Conservation (phyloP, 352 stramenopile species). For the Pythium phragmitis region DNA sequence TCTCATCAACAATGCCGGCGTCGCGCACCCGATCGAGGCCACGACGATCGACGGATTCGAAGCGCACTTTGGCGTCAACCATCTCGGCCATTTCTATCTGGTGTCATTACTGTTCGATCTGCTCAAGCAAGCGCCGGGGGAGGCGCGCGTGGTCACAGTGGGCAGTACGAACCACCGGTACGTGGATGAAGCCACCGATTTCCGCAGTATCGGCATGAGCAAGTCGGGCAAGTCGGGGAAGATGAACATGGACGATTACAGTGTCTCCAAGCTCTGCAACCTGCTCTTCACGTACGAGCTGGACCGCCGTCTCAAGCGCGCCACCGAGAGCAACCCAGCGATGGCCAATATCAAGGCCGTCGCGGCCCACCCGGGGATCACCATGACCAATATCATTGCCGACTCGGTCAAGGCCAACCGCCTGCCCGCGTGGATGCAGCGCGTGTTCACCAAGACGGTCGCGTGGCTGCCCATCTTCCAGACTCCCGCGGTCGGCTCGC, state of each 20-base stretch:
- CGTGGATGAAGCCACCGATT: slow-evolving; percentile 9
- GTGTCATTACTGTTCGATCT: slow-evolving; percentile 45
- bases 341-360: slow-evolving; percentile 44
- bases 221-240: slow-evolving; percentile 9
- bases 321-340: slow-evolving; percentile 11
- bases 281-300: slow-evolving; percentile 69
- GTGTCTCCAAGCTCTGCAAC: slow-evolving; percentile 56
- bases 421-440: slow-evolving; percentile 32
- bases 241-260: slow-evolving; percentile 39
- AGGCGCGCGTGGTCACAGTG: slow-evolving; percentile 36
- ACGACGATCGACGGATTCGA: slow-evolving; percentile 46
- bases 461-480: slow-evolving; percentile 45
- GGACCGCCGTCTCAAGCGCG: slow-evolving; percentile 36
- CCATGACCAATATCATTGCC: slow-evolving; percentile 52
- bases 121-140: slow-evolving; percentile 26
- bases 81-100: slow-evolving; percentile 73
- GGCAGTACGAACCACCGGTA: slow-evolving; percentile 38
- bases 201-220: background rate
- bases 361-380: slow-evolving; percentile 48
- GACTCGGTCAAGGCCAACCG: slow-evolving; percentile 36
- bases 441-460: slow-evolving; percentile 39
- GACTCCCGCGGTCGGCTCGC: slow-evolving; percentile 37
- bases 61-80: slow-evolving; percentile 70
- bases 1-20: slow-evolving; percentile 77
- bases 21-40: slow-evolving; percentile 31